Evolutionary conservation across 441 rosid species (phyloP).

Genomic region (Rhodomyrtus psidioides): DNA sequence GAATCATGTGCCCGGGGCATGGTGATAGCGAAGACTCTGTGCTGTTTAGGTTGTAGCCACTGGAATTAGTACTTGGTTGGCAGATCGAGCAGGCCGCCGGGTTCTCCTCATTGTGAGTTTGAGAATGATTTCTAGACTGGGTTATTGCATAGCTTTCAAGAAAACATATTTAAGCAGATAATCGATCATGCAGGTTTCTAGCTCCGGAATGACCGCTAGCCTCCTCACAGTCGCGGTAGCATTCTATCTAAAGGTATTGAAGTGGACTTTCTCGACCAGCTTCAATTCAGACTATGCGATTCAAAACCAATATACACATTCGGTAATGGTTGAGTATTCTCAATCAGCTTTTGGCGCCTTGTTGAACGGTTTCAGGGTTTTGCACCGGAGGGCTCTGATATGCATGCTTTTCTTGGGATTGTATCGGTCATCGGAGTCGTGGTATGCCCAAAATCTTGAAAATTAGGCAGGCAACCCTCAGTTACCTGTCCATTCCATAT

Average conservation of each 20-base stretch:
- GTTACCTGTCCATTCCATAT: background rate
- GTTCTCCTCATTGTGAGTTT: slow-evolving; percentile 76
- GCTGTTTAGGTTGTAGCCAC: slow-evolving; percentile 70
- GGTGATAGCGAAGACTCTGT: background rate
- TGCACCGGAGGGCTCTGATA: background rate
- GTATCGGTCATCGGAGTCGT: slow-evolving; percentile 5
- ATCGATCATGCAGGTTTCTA: slow-evolving; percentile 3
- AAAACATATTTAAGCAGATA: background rate
- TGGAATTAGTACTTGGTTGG: slow-evolving; percentile 74
- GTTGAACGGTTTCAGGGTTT: background rate
- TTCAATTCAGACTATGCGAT: background rate
- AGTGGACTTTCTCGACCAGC: background rate
- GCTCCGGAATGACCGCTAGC: slow-evolving; percentile 6
- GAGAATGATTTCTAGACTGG: background rate
- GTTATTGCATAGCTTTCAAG: background rate
- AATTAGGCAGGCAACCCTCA: background rate
- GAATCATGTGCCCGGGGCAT: background rate
- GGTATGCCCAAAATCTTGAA: background rate
- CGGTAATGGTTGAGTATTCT: background rate
- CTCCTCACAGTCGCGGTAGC: slow-evolving; percentile 1
- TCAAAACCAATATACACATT: background rate
- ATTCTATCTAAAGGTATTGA: background rate
- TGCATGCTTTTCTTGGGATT: background rate
- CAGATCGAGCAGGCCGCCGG: slow-evolving; percentile 84
- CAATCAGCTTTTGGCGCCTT: background rate